phyloP scores from a whole-genome alignment of 192 early-diverging fungal species.

The Dimargaris verticillata region DNA sequence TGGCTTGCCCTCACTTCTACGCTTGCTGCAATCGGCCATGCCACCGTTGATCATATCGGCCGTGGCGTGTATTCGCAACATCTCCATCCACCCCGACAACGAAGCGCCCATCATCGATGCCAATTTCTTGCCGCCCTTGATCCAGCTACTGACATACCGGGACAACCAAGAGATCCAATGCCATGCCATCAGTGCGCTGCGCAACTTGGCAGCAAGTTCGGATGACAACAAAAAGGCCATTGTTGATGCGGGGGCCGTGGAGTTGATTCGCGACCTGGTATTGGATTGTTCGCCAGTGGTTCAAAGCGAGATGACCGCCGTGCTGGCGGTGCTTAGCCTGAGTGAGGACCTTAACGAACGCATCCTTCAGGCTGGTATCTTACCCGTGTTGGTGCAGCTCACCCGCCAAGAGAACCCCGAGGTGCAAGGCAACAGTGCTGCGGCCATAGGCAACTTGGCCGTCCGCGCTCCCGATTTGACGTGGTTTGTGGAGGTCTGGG shows the following conservation, averaged over 20 bases:
- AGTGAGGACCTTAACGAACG: constrained; percentile 56
- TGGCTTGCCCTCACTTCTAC: constrained; percentile 54
- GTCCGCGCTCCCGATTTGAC: constrained; percentile 39
- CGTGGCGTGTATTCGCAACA: constrained; percentile 75
- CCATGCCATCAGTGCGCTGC: constrained; percentile 69
- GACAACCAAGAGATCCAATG: constrained; percentile 74
- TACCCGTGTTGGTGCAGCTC: constrained; percentile 50
- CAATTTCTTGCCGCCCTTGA: constrained; percentile 50
- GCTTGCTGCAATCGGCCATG: constrained; percentile 56
- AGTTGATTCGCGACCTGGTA: constrained; percentile 45
- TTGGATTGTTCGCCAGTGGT: constrained; percentile 38
- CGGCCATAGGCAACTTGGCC: constrained; percentile 56
- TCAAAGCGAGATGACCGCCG: constrained; percentile 67
- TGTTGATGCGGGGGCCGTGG: constrained; percentile 57
- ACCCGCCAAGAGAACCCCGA: constrained; percentile 28
- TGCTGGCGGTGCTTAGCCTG: constrained; percentile 63
- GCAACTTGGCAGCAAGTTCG: constrained; percentile 65
- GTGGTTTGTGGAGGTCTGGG: constrained; percentile 51
- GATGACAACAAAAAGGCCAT: constrained; percentile 61
- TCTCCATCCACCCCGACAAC: constrained; percentile 74
- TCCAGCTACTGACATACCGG: constrained; percentile 40
- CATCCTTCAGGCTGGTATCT: constrained; percentile 38
- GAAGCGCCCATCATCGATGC: constrained; percentile 71
- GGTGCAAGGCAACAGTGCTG: constrained; percentile 60
- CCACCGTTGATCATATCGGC: constrained; percentile 64